Conservation (phyloP, 2,329 filamentous ascomycete species). For the Botrytis porri region DNA sequence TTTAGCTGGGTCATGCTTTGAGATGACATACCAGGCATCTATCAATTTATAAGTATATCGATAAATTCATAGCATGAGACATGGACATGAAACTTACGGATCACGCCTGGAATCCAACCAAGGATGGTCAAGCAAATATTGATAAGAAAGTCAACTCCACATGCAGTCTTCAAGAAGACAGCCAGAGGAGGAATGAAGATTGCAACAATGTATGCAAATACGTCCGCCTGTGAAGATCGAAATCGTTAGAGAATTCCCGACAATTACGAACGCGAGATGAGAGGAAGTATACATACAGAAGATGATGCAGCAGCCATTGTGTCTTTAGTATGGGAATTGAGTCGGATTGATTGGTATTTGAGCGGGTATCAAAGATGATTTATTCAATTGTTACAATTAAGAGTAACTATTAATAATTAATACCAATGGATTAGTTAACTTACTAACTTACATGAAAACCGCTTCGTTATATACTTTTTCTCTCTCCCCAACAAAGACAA, state of each 20-base stretch:
- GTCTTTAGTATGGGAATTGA: neutral
- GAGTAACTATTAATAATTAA: too few species aligned
- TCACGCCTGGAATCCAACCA: conserved; percentile 38
- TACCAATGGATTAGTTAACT: too few species aligned
- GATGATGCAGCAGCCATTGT: conserved; percentile 16
- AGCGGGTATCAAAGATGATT: neutral
- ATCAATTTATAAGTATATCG: neutral
- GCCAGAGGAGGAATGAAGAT: conserved; percentile 34
- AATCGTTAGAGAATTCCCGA: neutral
- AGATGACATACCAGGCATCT: conserved; percentile 37
- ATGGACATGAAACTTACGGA: conserved; percentile 29
- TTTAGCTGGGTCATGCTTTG: conserved; percentile 32
- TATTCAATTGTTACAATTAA: neutral
- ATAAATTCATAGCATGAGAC: neutral
- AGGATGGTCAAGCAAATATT: conserved; percentile 41
- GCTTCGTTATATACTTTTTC: neutral
- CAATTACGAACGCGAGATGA: neutral
- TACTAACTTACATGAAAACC: neutral
- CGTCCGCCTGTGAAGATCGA: conserved; percentile 25
- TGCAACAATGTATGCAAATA: conserved; percentile 34
- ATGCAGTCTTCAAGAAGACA: conserved; percentile 42
- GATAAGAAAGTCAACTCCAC: conserved; percentile 42
- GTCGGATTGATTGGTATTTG: neutral
- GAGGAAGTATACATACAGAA: conserved; percentile 2
- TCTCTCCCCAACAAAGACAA: neutral